Base-by-base conservation (phyloP, 306 rosid genomes). In the Mimosa bimucronata region DNA sequence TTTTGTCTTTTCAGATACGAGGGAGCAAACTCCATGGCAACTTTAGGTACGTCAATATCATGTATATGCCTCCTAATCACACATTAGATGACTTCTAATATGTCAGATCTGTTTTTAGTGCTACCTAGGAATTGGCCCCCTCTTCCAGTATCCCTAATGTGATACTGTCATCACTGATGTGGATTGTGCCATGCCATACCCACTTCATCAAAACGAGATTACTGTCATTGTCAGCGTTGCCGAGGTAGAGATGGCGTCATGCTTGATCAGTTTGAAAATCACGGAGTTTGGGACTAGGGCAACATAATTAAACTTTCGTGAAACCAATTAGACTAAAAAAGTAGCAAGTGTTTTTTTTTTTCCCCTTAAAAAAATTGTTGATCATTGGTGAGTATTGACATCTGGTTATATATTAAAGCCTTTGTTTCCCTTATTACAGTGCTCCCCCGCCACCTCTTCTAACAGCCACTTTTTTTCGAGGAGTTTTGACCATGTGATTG, bases 371-470 rank as follows among this genome's bases (percentile, higher is more conserved):
- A 9, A 61, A 0, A 0, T 7, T 82, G 66, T 83, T 75, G 69
- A 68, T 40, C 53, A 62, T 85, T 78, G 69, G 72, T 72, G 23
- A 48, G 46, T 26, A 42, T 42, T 79, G 73, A 23, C 72, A 42
- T 66, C 3, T 42, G 78, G 50, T 82, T 68, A 82, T 30, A 23
- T 85, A 42, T 81, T 12, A 2, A 75, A 80, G 14, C 60, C 65
- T 48, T 96, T 77, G 83, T 70, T 67, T 72, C 23, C 80, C 82
- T 38, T 83, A 87, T 74, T 81, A 65, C 88, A 96, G 99, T 89
- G 98, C 99, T 58, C 92, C 98, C 42, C 98, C 99, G 2, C 99
- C 99, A 16, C 98, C 99, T 71, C 98, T 96, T 81, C 98, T 91
- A 88, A 98, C 97, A 6, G 97, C 94, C 40, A 76, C 98, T 80